Evolutionary conservation across 176 grass and related monocot genomes (phyloP).

Genomic region (Stipa capillata): DNA sequence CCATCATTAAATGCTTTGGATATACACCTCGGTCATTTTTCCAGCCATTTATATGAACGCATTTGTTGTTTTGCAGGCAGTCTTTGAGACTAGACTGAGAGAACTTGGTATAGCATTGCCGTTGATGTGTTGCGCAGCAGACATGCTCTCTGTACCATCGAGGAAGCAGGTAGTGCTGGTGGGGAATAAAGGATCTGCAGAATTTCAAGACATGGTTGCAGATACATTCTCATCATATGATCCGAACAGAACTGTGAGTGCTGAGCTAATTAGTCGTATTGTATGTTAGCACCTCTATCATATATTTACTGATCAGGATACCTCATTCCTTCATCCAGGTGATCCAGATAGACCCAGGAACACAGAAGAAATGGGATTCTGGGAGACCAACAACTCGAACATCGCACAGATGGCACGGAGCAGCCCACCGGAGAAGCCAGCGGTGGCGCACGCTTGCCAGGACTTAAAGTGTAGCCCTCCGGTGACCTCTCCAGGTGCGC

Average conservation of each 20-base stretch:
- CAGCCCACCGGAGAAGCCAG: slow-evolving; percentile 13
- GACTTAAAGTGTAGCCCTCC: slow-evolving; percentile 80
- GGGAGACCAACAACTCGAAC: slow-evolving; percentile 47
- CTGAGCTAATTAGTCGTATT: not conserved
- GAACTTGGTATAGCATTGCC: slow-evolving; percentile 83
- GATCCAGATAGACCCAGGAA: slow-evolving; percentile 59
- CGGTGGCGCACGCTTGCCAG: slow-evolving; percentile 43
- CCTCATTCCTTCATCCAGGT: slow-evolving; percentile 40
- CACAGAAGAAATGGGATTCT: slow-evolving; percentile 58
- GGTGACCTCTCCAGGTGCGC: slow-evolving; percentile 35
- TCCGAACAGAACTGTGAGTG: slow-evolving; percentile 84
- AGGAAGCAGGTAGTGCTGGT: slow-evolving; percentile 85
- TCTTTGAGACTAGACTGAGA: slow-evolving; percentile 63
- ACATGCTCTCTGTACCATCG: slow-evolving; percentile 62
- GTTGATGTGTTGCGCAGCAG: slow-evolving; percentile 83
- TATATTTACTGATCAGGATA: not conserved
- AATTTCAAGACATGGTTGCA: slow-evolving; percentile 51
- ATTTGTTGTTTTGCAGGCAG: slow-evolving; percentile 42
- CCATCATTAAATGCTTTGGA: too few species aligned
- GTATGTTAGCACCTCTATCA: not conserved
- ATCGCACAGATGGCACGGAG: slow-evolving; percentile 47
- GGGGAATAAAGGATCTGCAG: slow-evolving; percentile 51
- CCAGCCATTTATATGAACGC: not conserved
- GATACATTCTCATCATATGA: slow-evolving; percentile 63
- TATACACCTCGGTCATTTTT: too few species aligned